Conservation (phyloP, 352 stramenopile species). For the Globisporangium spiculum region DNA sequence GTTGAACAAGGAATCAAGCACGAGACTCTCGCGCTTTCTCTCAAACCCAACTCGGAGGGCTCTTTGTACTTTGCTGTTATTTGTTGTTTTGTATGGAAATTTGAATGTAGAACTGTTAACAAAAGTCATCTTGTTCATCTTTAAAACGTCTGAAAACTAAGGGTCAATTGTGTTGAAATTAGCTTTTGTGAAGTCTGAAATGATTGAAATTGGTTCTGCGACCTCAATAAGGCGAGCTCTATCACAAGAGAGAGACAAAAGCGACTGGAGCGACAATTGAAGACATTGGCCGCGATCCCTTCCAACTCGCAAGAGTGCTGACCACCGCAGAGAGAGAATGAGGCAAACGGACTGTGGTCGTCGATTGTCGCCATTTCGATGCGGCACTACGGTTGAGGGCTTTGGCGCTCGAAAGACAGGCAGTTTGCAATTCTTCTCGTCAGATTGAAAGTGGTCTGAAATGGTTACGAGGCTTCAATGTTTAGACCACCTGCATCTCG, state of each 20-base stretch:
- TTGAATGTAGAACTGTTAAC: conserved; percentile 3
- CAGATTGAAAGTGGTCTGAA: too few species aligned
- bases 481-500: background rate
- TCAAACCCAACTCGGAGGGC: background rate
- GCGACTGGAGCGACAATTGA: background rate
- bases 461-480: background rate
- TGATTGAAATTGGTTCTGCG: background rate
- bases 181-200: background rate
- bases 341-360: background rate
- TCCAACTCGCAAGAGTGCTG: background rate
- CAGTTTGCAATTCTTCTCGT: background rate
- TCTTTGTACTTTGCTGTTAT: background rate
- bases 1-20: background rate
- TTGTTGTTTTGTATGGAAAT: conserved; percentile 1
- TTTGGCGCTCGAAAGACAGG: background rate
- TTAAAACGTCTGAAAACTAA: background rate
- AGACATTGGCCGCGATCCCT: background rate
- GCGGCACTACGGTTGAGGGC: too few species aligned
- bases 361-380: background rate
- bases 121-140: background rate
- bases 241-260: background rate
- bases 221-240: background rate
- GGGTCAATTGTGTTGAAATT: background rate
- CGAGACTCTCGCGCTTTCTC: background rate
- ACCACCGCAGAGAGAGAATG: background rate